Evolutionary conservation across 2,329 filamentous ascomycete species (phyloP).

Genomic region (Trichoderma asperellum): DNA sequence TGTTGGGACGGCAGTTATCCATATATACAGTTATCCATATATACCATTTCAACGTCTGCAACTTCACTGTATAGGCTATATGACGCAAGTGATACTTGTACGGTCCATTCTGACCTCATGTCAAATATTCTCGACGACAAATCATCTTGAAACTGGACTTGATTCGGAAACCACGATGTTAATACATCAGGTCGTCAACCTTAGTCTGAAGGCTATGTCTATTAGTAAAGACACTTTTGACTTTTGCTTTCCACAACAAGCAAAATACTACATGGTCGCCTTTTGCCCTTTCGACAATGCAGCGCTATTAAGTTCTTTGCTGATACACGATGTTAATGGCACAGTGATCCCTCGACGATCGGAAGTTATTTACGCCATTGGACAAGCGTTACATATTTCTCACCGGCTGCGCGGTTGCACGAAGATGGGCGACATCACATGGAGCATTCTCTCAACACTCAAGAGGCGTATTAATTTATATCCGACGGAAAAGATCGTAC

Average conservation of each 20-base stretch:
- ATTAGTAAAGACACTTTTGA: conserved; percentile 20
- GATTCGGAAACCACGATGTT: neutral
- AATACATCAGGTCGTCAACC: neutral
- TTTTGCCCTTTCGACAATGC: conserved; percentile 23
- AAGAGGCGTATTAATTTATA: neutral
- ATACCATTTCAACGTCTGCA: conserved; percentile 19
- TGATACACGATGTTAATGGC: neutral
- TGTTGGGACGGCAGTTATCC: neutral
- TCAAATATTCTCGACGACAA: neutral
- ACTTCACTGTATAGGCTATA: conserved; percentile 13
- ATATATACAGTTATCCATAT: neutral
- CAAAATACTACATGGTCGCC: conserved; percentile 18
- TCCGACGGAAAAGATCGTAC: neutral
- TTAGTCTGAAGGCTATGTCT: conserved; percentile 20
- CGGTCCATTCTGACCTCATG: neutral
- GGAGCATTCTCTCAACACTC: conserved; percentile 2
- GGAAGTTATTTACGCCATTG: conserved; percentile 9
- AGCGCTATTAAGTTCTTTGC: conserved; percentile 11
- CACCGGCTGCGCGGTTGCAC: conserved; percentile 6
- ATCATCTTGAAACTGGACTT: neutral
- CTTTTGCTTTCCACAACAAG: conserved; percentile 15
- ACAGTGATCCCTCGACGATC: neutral
- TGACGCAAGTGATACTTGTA: conserved; percentile 5
- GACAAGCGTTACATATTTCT: conserved; percentile 13
- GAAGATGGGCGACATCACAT: conserved; percentile 12